Percentiles rank a stretch among this genome's conserved stretches.
These are phyloP conservation scores for Kluyveromyces marxianus DNA, from an alignment of 1,139 yeast genomes.

Conservation along the genomic window DNA sequence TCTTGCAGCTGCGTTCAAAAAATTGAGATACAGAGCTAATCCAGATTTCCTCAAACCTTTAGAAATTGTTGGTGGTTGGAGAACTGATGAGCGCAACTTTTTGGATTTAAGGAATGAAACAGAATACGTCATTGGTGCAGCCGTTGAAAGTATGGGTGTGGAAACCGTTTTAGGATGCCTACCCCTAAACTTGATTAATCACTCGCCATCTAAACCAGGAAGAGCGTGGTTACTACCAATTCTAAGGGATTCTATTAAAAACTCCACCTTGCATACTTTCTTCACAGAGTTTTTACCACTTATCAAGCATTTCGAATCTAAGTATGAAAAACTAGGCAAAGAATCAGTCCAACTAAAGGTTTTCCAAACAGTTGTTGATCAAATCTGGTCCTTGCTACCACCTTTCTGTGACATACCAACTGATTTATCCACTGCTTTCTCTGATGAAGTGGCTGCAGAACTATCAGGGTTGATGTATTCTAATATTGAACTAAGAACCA, in stretches of 20 bases:
- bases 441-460: conserved; percentile 68
- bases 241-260: conserved; percentile 75
- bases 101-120: conserved; percentile 72
- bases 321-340: conserved; percentile 31
- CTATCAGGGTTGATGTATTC: conserved; percentile 71
- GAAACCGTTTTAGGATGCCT: conserved; percentile 64
- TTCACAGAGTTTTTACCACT: conserved; percentile 59
- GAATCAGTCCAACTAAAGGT: conserved; percentile 66
- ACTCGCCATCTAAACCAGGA: conserved; percentile 49
- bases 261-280: conserved; percentile 62
- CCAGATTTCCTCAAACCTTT: conserved; percentile 66
- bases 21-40: conserved; percentile 58
- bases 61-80: conserved; percentile 75
- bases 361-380: conserved; percentile 77
- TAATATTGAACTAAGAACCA: conserved; percentile 65
- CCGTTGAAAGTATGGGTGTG: conserved; percentile 78
- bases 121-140: conserved; percentile 73
- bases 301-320: conserved; percentile 47
- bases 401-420: conserved; percentile 81
- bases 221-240: conserved; percentile 96
- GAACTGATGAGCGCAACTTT: conserved; percentile 65
- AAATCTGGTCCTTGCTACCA: conserved; percentile 87
- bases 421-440: conserved; percentile 59
- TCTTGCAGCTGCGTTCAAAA: conserved; percentile 54
- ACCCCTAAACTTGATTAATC: conserved; percentile 66